A percentile compares a stretch with the other conserved stretches of the same genome.
These are phyloP conservation scores for Cryptosporidium muris DNA, from an alignment of 169 alveolate species.

Conservation along the genomic window DNA sequence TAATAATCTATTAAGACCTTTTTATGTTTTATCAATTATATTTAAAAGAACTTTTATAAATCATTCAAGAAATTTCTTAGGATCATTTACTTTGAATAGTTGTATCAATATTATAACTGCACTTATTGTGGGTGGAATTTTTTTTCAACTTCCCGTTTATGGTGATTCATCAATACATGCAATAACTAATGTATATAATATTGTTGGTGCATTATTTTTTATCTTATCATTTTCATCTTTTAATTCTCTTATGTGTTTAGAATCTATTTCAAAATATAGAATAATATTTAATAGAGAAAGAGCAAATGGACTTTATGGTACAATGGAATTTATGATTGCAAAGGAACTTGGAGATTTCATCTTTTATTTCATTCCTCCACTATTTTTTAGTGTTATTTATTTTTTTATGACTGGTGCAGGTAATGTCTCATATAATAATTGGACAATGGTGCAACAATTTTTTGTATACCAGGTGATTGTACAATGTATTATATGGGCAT, in stretches of 20 bases:
- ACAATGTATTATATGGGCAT: slow-evolving; percentile 19
- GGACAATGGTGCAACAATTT: slow-evolving; percentile 23
- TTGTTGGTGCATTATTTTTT: slow-evolving; percentile 44
- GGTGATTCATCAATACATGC: not conserved
- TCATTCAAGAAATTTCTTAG: slow-evolving; percentile 8
- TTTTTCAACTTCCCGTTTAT: slow-evolving; percentile 27
- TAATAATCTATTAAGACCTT: not conserved
- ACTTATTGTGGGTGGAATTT: slow-evolving; percentile 35
- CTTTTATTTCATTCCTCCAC: slow-evolving; percentile 20
- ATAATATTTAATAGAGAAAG: slow-evolving; percentile 46
- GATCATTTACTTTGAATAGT: slow-evolving; percentile 16
- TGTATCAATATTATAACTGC: slow-evolving; percentile 13
- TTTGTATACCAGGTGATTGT: slow-evolving; percentile 11
- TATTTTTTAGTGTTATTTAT: slow-evolving; percentile 20
- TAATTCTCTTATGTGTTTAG: slow-evolving; percentile 17
- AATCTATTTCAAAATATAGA: slow-evolving; percentile 17
- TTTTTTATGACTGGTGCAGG: slow-evolving; percentile 36
- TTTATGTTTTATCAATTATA: slow-evolving; percentile 3
- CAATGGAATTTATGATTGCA: slow-evolving; percentile 9
- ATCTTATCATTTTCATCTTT: slow-evolving; percentile 20
- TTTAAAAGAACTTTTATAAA: slow-evolving; percentile 28
- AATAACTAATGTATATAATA: not conserved
- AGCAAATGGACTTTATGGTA: slow-evolving; percentile 44
- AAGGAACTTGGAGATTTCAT: slow-evolving; percentile 48
- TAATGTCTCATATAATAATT: slow-evolving; percentile 4